Conservation (phyloP, 139 green algal species). For the Asterochloris sp. region DNA sequence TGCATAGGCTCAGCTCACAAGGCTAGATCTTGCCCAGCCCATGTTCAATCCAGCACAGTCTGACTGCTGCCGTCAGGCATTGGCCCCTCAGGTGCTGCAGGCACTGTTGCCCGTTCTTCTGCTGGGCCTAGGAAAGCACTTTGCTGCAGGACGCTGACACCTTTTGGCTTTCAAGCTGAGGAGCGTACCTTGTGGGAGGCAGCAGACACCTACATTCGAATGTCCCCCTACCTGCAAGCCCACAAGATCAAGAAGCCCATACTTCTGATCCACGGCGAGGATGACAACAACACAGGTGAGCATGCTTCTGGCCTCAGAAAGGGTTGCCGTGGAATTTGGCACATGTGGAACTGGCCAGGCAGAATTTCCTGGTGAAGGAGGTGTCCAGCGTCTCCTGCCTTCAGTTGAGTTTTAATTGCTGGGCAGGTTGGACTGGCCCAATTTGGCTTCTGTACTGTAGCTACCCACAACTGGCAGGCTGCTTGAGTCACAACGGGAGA, state of each 20-base stretch:
- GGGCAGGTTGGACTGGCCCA: neutral
- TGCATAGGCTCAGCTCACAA: neutral
- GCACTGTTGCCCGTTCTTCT: too few relatives aligned
- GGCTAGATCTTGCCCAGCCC: neutral
- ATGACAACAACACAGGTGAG: conserved; percentile 94
- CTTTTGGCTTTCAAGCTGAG: conserved; percentile 97
- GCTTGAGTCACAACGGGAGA: neutral
- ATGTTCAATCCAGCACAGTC: neutral
- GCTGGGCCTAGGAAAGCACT: neutral
- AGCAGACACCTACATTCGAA: conserved; percentile 85
- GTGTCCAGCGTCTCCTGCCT: conserved; percentile 27
- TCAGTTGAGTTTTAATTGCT: conserved; percentile 18
- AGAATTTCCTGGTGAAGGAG: too few relatives aligned
- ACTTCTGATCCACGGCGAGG: conserved; percentile 95
- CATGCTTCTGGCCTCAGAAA: neutral
- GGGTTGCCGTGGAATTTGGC: too few relatives aligned
- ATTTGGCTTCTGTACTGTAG: too few relatives aligned
- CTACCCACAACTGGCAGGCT: neutral
- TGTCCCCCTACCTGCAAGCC: conserved; percentile 88
- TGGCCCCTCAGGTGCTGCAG: neutral
- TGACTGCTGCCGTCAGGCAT: neutral
- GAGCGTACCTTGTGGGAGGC: conserved; percentile 95
- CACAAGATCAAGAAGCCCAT: conserved; percentile 92
- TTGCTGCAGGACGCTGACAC: conserved; percentile 80
- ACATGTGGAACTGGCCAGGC: too few relatives aligned